phyloP scores from a whole-genome alignment of 2,329 filamentous ascomycete species.

The Xylariaceae sp. region DNA sequence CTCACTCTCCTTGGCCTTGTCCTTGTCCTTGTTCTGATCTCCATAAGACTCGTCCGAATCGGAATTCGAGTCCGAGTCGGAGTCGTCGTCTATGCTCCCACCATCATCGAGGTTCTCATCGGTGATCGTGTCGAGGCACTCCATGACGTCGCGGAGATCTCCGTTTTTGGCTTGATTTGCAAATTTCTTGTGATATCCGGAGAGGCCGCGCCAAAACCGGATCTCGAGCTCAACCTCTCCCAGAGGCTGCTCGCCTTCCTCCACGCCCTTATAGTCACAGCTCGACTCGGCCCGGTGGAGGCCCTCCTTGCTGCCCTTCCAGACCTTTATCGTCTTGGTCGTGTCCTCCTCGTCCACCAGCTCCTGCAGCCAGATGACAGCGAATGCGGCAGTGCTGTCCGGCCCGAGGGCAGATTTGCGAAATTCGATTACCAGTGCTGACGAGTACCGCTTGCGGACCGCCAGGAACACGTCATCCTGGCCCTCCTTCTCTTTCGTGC shows the following conservation, averaged over 20 bases:
- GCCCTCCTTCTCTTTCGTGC: constrained; percentile 32
- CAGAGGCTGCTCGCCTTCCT: constrained; percentile 46
- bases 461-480: constrained; percentile 42
- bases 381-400: constrained; percentile 53
- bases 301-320: constrained; percentile 54
- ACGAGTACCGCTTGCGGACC: constrained; percentile 54
- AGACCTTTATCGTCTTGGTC: constrained; percentile 52
- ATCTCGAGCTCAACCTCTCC: constrained; percentile 51
- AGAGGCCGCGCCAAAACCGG: constrained; percentile 55
- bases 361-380: constrained; percentile 62
- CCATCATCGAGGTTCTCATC: constrained; percentile 41
- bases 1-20: too few relatives aligned
- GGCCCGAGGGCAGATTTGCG: constrained; percentile 44
- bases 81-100: constrained; percentile 11
- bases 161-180: constrained; percentile 42
- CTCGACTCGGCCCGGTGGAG: constrained; percentile 28
- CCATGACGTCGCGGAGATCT: constrained; percentile 52
- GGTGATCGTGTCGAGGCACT: constrained; percentile 54
- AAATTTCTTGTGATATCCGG: constrained; percentile 48
- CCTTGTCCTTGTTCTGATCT: constrained; percentile 26
- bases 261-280: constrained; percentile 30
- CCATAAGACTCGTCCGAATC: constrained; percentile 14
- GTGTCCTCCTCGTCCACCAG: constrained; percentile 59
- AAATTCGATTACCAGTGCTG: constrained; percentile 49
- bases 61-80: constrained; percentile 7